Conservation (phyloP, 2,329 filamentous ascomycete species). For the Pseudogymnoascus verrucosus region DNA sequence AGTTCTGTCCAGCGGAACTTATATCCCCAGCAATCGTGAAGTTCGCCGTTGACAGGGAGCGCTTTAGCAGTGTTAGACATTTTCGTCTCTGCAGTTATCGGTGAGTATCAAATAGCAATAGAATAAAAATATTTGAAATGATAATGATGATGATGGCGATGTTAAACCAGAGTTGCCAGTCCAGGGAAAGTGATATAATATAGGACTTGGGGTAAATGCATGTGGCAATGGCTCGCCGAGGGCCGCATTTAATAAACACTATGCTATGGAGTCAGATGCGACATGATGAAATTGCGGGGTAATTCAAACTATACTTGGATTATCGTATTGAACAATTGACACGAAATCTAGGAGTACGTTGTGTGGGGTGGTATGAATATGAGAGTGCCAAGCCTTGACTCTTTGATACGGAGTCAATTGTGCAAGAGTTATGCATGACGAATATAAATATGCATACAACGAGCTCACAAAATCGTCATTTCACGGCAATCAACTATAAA, state of each 20-base stretch:
- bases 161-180: background rate
- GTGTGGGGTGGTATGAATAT: background rate
- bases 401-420: background rate
- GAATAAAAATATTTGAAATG: background rate
- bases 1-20: slow-evolving; percentile 60
- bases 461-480: background rate
- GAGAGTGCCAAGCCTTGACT: background rate
- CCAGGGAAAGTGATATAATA: background rate
- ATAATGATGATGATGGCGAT: background rate
- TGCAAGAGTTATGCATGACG: background rate
- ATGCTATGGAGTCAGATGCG: background rate
- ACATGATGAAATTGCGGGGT: background rate
- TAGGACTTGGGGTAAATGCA: background rate
- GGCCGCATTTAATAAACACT: background rate
- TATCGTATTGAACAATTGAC: background rate
- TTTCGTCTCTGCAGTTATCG: background rate
- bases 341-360: background rate
- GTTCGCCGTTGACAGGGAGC: background rate
- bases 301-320: background rate
- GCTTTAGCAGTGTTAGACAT: background rate
- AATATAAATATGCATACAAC: background rate
- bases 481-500: background rate
- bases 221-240: slow-evolving; percentile 3
- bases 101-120: background rate
- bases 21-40: slow-evolving; percentile 48